These are phyloP conservation scores for Rubus idaeus DNA, from an alignment of 306 rosid genomes.

Conservation along the genomic window DNA sequence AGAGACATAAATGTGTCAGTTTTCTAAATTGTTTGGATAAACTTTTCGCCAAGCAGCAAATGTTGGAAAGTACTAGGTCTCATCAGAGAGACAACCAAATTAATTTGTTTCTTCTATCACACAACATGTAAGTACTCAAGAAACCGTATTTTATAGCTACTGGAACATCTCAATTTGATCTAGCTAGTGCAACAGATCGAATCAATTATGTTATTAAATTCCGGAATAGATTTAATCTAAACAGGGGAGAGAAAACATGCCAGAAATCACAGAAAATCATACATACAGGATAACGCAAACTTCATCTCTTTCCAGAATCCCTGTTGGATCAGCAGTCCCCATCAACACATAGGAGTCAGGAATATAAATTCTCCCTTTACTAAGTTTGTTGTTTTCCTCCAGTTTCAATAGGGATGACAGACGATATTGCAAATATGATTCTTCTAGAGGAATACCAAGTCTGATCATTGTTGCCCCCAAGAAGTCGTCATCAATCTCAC, in stretches of 20 bases:
- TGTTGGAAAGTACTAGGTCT: too few relatives aligned
- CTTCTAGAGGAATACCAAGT: conserved; percentile 72
- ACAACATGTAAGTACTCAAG: too few relatives aligned
- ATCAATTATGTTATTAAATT: not conserved
- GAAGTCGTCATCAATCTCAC: conserved; percentile 53
- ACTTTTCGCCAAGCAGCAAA: too few relatives aligned
- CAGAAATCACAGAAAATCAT: not conserved
- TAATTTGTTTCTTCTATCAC: too few relatives aligned
- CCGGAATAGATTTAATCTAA: not conserved
- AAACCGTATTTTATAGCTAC: too few relatives aligned
- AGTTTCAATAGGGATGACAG: conserved; percentile 37
- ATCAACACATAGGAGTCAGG: conserved; percentile 56
- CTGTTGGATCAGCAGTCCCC: conserved; percentile 87
- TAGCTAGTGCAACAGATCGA: not conserved
- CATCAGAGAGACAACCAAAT: too few relatives aligned
- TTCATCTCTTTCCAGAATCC: conserved; percentile 43
- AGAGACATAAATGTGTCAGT: too few relatives aligned
- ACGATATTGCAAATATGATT: conserved; percentile 52
- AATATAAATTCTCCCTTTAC: conserved; percentile 44
- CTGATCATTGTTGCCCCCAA: conserved; percentile 50
- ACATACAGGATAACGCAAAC: conserved; percentile 71
- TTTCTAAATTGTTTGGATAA: too few relatives aligned
- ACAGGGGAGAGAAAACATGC: not conserved
- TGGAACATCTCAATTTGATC: not conserved
- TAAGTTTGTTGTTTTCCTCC: conserved; percentile 49